Evolutionary conservation across 1,284 basidiomycete species (phyloP).

Genomic region (Leccinum griseonigrum): DNA sequence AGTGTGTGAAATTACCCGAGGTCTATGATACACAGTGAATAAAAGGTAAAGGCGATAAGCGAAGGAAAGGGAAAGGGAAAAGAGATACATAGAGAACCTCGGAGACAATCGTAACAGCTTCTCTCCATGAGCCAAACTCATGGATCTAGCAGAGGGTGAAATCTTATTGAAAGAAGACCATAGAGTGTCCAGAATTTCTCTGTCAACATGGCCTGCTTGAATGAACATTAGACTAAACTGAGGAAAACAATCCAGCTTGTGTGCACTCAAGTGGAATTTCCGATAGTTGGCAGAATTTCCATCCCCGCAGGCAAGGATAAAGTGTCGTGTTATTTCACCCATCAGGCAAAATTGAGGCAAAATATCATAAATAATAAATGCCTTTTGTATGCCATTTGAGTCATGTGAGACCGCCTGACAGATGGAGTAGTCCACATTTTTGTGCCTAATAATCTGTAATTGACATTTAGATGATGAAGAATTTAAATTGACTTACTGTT

Average conservation of each 20-base stretch:
- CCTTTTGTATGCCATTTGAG: constrained; percentile 3
- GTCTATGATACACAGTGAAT: too few species aligned
- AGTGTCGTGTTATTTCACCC: neutral
- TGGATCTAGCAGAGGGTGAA: constrained; percentile 11
- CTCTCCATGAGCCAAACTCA: constrained; percentile 12
- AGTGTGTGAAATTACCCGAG: too few species aligned
- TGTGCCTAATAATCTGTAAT: constrained; percentile 7
- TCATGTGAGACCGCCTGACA: constrained; percentile 10
- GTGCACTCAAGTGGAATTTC: constrained; percentile 13
- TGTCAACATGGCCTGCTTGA: constrained; percentile 8
- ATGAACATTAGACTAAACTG: constrained; percentile 7
- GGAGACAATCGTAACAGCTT: constrained; percentile 1
- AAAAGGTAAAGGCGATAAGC: too few species aligned
- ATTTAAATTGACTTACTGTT: neutral
- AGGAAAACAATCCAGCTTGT: constrained; percentile 12
- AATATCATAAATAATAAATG: constrained; percentile 17
- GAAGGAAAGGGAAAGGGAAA: too few species aligned
- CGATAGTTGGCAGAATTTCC: constrained; percentile 11
- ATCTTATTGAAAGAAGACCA: constrained; percentile 19
- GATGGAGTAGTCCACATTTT: constrained; percentile 19
- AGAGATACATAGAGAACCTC: too few species aligned
- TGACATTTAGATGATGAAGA: neutral
- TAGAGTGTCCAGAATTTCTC: constrained; percentile 18
- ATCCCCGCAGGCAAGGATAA: constrained; percentile 1
- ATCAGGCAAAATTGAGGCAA: constrained; percentile 3